Base-by-base conservation (phyloP, 176 grass and related monocot species). In the Carex parvula region DNA sequence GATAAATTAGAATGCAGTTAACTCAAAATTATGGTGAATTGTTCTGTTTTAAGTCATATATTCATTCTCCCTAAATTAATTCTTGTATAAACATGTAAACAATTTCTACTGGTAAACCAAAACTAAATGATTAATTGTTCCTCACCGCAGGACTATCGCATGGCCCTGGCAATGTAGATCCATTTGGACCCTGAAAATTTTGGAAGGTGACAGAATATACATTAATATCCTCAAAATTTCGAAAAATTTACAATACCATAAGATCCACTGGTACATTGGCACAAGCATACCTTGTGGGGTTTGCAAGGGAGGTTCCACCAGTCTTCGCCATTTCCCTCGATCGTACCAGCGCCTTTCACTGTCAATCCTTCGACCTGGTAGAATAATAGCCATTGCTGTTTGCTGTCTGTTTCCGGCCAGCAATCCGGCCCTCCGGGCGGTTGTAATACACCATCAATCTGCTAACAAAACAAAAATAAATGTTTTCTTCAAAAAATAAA, bases 231-330 rank as follows among this genome's bases (percentile, higher is more conserved):
- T 58, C 8, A 21, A 44, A 74, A 41, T 42, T 72, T 32, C 0
- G 39, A 61, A 20, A 54, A 32, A 60, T 64, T n/a, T 5, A 52
- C 35, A 15, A 68, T 73, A 21, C 12, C 3, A 11, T 83, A 37
- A 50, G 37, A 54, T 82, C 53, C 10, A 30, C 8, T 52, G 6
- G 59, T 83, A 65, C 62, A 6, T 8, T 50, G 21, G 18, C 5
- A 18, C 29, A 67, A 68, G 35, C 79, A 64, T 94, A 97, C 94
- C 86, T 89, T 92, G 90, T 97, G 94, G 41, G 94, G 94, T 18
- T 97, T 97, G 85, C 94, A 97, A 71, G 94, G 92, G 85, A 97
- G 94, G 74, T 85, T 94, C 94, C 94, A 94, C 94, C 94, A 97
- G 0, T 85, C 87, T 83, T 97, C 92, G 60, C 94, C 94, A 32